These are phyloP conservation scores for Sphagnum fallax DNA, from an alignment of 228 moss, liverwort and hornwort genomes.

Conservation along the genomic window DNA sequence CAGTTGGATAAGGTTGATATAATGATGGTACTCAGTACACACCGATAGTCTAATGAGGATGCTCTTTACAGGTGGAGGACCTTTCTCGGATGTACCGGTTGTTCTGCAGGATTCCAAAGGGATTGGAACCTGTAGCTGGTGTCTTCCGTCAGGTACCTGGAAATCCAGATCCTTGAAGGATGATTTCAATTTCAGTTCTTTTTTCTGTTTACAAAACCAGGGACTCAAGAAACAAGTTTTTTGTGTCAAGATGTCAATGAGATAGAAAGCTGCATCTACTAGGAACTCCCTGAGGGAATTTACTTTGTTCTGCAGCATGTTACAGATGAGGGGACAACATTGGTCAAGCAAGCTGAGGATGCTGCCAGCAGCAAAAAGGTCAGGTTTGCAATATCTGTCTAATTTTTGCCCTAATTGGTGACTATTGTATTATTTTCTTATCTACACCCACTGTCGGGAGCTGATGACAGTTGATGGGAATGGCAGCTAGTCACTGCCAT, in stretches of 20 bases:
- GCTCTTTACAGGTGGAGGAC: slow-evolving; percentile 5
- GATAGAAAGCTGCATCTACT: no score
- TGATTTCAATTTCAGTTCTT: no score
- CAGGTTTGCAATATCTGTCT: not conserved
- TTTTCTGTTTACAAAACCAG: no score
- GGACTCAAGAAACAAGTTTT: no score
- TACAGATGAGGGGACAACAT: slow-evolving; percentile 45
- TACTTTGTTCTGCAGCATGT: slow-evolving; percentile 22
- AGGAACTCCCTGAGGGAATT: no score
- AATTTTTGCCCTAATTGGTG: not conserved
- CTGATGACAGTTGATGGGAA: not conserved
- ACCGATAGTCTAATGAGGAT: no score
- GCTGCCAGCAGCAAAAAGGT: slow-evolving; percentile 62
- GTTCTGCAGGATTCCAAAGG: slow-evolving; percentile 8
- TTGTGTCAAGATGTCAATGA: no score
- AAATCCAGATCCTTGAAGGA: no score
- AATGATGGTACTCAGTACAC: no score
- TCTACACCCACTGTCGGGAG: not conserved
- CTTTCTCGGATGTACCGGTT: slow-evolving; percentile 5
- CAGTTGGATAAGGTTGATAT: no score
- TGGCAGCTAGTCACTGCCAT: no score
- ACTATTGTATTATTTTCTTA: not conserved
- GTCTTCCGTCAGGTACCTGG: not conserved
- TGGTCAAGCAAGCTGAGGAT: slow-evolving; percentile 62
- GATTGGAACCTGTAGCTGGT: slow-evolving; percentile 6